A percentile compares a stretch with the other conserved stretches of the same genome.
These are phyloP conservation scores for Chaetomium cochliodes DNA, from an alignment of 495 filamentous ascomycete species.

Conservation along the genomic window DNA sequence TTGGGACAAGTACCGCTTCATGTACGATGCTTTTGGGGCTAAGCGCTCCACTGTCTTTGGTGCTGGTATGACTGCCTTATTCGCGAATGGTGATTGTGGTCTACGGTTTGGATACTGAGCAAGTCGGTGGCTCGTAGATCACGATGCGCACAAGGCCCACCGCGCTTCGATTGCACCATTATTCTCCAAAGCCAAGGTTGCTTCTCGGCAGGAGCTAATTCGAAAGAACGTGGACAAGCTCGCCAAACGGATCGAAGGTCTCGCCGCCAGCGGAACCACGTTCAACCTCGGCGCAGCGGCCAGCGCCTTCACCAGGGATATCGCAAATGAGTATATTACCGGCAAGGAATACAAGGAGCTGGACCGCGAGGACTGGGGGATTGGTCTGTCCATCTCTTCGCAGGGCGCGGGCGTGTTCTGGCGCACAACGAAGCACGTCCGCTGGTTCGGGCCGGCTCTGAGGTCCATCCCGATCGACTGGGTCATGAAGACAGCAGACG, in stretches of 20 bases:
- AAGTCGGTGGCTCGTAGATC: conserved; percentile 22
- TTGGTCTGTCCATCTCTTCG: conserved; percentile 18
- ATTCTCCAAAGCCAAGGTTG: conserved; percentile 34
- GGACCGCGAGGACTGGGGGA: conserved; percentile 32
- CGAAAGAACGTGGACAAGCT: conserved; percentile 32
- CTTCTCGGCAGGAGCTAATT: conserved; percentile 24
- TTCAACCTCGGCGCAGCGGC: conserved; percentile 38
- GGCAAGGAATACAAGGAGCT: conserved; percentile 32
- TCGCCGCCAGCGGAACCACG: conserved; percentile 6
- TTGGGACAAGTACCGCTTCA: conserved; percentile 36
- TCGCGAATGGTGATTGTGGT: no score
- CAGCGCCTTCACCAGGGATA: conserved; percentile 33
- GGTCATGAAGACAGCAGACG: conserved; percentile 28
- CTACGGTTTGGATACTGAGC: no score
- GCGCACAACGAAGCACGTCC: conserved; percentile 34
- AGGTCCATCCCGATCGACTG: conserved; percentile 28
- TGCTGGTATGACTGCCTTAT: neutral
- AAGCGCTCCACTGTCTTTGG: conserved; percentile 22
- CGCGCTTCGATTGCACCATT: conserved; percentile 25
- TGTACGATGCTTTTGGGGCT: conserved; percentile 28
- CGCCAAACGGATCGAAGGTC: conserved; percentile 24
- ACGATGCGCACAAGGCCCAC: conserved; percentile 30
- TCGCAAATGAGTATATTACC: conserved; percentile 32
- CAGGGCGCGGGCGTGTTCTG: conserved; percentile 28
- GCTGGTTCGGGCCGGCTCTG: conserved; percentile 30